Evolutionary conservation across 129 eudicot species (phyloP), one percentile per base, ranked within the genome.

Genomic region (Apium graveolens): DNA sequence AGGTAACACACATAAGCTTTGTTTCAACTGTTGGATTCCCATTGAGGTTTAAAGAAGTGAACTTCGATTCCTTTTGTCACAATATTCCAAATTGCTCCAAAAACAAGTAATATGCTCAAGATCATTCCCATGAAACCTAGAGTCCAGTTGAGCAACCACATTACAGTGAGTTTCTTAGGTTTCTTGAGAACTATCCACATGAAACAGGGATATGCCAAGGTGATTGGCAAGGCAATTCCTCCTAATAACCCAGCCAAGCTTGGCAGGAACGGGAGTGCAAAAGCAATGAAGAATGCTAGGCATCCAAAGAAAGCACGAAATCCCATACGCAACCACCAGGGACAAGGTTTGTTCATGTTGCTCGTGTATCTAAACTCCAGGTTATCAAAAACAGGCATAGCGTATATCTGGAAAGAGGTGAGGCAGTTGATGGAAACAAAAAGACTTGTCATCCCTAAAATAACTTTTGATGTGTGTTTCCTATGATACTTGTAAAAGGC

Each of bases 121-220:
- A 87, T 35, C 74, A 83, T 83, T 18, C 92, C 92, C 41, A 85
- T 79, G 74, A 57, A 65, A 9, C 96, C 96, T 35, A 91, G 90
- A 42, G 51, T 66, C 87, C 88, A 81, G 69, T 88, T 90, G 41
- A 86, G 70, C 51, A 77, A 80, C 92, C 92, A 90, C 86, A 79
- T 85, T 55, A 75, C 17, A 32, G 81, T 39, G 44, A 68, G 80
- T 76, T 41, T 84, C 11, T 60, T 44, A 21, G 92, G 96, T 78
- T 83, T 89, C 84, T 81, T 83, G 31, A 87, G 83, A 80, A 76
- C 70, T 34, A 86, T 81, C 96, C 96, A 90, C 96, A 90, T 90
- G 53, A 90, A 80, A 82, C 92, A 90, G 32, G 92, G 96, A 69
- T 86, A 90, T 60, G 92, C 96, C 35, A 82, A 84, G 5, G 96